Evolutionary conservation across 1,284 basidiomycete species (phyloP).

Genomic region (Filobasidium uniguttulatum): DNA sequence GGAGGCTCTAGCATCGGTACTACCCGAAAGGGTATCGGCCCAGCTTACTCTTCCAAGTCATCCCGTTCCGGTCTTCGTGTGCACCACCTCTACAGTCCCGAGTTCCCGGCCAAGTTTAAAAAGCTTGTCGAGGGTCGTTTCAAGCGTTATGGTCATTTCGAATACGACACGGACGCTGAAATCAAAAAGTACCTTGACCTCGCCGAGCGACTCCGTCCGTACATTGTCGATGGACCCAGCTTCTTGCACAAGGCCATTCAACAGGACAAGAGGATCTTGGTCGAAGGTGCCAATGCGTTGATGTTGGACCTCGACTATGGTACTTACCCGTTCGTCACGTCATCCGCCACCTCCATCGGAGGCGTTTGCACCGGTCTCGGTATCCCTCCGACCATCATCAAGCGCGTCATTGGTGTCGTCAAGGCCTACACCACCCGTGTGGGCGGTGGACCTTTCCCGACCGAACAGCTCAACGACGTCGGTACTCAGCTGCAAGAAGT

Average conservation of each 20-base stretch:
- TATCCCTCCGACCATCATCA: conserved; percentile 77
- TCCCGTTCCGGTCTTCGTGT: conserved; percentile 89
- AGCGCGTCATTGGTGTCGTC: conserved; percentile 75
- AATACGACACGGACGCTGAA: conserved; percentile 96
- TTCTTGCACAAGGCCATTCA: conserved; percentile 72
- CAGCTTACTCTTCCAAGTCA: conserved; percentile 94
- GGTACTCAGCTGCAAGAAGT: conserved; percentile 87
- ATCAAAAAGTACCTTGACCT: conserved; percentile 83
- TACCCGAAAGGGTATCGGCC: conserved; percentile 95
- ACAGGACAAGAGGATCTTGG: conserved; percentile 65
- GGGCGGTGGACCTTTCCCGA: conserved; percentile 93
- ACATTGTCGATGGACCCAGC: conserved; percentile 73
- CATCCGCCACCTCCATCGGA: conserved; percentile 80
- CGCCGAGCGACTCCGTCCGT: conserved; percentile 72
- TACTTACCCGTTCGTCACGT: conserved; percentile 94
- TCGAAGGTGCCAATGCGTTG: conserved; percentile 93
- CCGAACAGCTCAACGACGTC: conserved; percentile 76
- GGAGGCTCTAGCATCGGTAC: conserved; percentile 92
- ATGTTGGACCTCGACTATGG: conserved; percentile 98
- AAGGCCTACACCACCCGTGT: conserved; percentile 98
- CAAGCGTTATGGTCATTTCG: conserved; percentile 96
- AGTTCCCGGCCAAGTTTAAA: conserved; percentile 84
- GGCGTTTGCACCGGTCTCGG: conserved; percentile 91
- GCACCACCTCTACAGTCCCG: conserved; percentile 87
- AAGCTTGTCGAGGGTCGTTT: conserved; percentile 91